These are phyloP conservation scores for Nevesoporus exiguus DNA, from an alignment of 768 basidiomycete genomes.

Conservation along the genomic window DNA sequence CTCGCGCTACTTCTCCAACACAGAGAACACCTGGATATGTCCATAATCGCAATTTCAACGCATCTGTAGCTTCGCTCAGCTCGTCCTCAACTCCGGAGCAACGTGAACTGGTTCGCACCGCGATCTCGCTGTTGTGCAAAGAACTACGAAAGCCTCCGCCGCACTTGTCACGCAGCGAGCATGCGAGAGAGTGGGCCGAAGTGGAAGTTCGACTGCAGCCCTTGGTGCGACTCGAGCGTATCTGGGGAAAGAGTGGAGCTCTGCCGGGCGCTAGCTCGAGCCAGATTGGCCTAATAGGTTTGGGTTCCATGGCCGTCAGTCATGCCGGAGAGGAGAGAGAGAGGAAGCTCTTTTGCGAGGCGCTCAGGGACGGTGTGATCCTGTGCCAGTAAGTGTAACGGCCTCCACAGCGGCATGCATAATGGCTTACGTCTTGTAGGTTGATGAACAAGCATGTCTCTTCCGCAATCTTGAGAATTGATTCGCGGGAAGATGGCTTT, in stretches of 20 bases:
- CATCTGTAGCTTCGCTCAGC: conserved; percentile 55
- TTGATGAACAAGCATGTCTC: conserved; percentile 77
- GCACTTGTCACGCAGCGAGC: conserved; percentile 50
- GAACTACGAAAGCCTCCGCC: conserved; percentile 62
- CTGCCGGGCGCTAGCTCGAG: conserved; percentile 41
- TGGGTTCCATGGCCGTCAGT: conserved; percentile 37
- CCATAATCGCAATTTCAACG: conserved; percentile 55
- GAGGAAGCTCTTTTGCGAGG: conserved; percentile 66
- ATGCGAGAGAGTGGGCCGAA: conserved; percentile 64
- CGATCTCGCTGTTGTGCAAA: conserved; percentile 60
- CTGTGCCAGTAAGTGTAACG: conserved; percentile 77
- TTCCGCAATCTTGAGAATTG: conserved; percentile 55
- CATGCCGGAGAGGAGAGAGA: conserved; percentile 72
- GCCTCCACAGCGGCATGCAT: conserved; percentile 5
- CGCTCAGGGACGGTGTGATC: conserved; percentile 79
- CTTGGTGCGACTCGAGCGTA: conserved; percentile 65
- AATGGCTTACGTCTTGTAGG: conserved; percentile 36
- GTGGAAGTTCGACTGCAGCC: conserved; percentile 64
- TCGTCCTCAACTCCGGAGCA: conserved; percentile 52
- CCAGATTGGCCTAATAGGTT: conserved; percentile 31
- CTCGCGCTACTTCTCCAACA: conserved; percentile 44
- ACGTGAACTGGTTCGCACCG: conserved; percentile 65
- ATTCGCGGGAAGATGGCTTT: conserved; percentile 64
- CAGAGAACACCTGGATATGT: conserved; percentile 42
- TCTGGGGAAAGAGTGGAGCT: conserved; percentile 68